Conservation (phyloP, 1,139 yeast species). For the Geotrichum citri-aurantii region DNA sequence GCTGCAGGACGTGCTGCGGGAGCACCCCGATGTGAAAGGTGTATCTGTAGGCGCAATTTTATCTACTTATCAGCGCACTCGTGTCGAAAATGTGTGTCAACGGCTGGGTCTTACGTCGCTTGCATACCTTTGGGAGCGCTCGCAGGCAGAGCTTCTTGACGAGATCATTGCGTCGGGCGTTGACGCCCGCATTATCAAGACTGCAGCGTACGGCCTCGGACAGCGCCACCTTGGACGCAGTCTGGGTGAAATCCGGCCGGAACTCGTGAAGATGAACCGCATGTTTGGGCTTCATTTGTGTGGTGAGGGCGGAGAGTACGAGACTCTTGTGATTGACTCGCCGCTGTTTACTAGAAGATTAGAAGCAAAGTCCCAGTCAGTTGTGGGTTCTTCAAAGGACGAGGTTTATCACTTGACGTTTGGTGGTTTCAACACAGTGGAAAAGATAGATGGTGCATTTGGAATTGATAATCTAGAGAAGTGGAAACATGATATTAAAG, state of each 20-base stretch:
- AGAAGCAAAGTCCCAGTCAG: conserved; percentile 40
- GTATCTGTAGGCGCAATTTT: conserved; percentile 95
- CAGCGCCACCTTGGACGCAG: conserved; percentile 61
- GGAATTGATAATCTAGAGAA: conserved; percentile 19
- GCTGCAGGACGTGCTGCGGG: conserved; percentile 41
- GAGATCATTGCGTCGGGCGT: conserved; percentile 71
- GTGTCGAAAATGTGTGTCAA: conserved; percentile 87
- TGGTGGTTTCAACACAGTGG: conserved; percentile 37
- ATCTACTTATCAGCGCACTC: conserved; percentile 84
- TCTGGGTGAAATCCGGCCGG: conserved; percentile 56
- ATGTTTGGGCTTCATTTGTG: conserved; percentile 84
- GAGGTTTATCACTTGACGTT: conserved; percentile 61
- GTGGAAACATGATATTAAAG: conserved; percentile 32
- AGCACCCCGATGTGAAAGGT: conserved; percentile 71
- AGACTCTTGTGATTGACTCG: conserved; percentile 83
- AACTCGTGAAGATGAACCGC: conserved; percentile 51
- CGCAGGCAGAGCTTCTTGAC: conserved; percentile 68
- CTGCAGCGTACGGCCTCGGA: conserved; percentile 83
- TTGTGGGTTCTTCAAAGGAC: conserved; percentile 46
- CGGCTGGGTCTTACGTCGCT: conserved; percentile 63
- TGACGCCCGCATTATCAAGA: conserved; percentile 85
- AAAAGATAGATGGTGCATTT: conserved; percentile 30
- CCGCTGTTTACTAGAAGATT: conserved; percentile 66
- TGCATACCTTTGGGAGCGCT: conserved; percentile 84
- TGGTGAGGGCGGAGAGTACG: conserved; percentile 99